phyloP scores from a whole-genome alignment of 345 rosid species.

The Jatropha curcas region DNA sequence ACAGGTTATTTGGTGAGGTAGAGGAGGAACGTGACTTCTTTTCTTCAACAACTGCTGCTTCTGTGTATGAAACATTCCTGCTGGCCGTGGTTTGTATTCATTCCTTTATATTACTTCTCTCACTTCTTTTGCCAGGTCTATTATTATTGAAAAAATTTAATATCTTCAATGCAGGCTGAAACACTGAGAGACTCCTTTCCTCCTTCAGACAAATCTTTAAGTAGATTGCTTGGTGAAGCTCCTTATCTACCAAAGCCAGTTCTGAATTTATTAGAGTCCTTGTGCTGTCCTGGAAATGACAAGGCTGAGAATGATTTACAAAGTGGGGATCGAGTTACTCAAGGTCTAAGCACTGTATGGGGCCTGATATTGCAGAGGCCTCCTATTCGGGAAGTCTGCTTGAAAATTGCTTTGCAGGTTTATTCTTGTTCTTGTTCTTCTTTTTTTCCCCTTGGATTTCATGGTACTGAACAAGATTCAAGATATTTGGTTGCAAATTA shows the following conservation, averaged over 20 bases:
- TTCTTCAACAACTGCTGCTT: conserved; percentile 85
- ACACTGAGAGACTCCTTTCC: conserved; percentile 92
- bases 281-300: conserved; percentile 77
- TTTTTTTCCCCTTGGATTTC: background rate
- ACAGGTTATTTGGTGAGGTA: conserved; percentile 87
- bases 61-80: conserved; percentile 82
- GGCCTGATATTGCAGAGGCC: conserved; percentile 84
- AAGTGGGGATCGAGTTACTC: conserved; percentile 91
- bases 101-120: conserved; percentile 16
- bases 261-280: conserved; percentile 72
- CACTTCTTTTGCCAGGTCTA: background rate
- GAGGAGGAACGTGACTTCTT: conserved; percentile 95
- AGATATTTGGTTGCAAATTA: background rate
- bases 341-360: conserved; percentile 97
- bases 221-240: conserved; percentile 90
- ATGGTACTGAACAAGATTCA: background rate
- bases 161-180: conserved; percentile 66
- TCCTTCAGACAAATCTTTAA: conserved; percentile 94
- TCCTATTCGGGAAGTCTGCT: conserved; percentile 75
- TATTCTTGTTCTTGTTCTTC: conserved; percentile 12
- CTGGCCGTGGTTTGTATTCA: conserved; percentile 68
- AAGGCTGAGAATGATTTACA: conserved; percentile 63
- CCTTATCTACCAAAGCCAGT: conserved; percentile 84
- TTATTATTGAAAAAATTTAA: background rate
- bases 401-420: conserved; percentile 96